These are phyloP conservation scores for Rutstroemia sp. DNA, from an alignment of 2,329 filamentous ascomycete genomes.

Conservation along the genomic window DNA sequence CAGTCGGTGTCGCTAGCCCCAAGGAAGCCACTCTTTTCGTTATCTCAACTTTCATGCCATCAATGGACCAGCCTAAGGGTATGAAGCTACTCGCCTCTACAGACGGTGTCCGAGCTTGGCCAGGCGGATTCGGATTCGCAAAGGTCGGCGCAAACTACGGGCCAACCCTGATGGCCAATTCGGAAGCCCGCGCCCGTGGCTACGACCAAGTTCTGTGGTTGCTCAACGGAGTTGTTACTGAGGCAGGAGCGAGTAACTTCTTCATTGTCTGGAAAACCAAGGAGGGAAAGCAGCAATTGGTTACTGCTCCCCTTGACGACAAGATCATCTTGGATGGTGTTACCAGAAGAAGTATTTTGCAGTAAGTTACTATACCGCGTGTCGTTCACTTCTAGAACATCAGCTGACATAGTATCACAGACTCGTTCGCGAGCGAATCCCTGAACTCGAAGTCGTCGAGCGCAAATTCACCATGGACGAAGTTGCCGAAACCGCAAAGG, in stretches of 20 bases:
- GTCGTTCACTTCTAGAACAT: background rate
- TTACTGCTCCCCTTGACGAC: slow-evolving; percentile 78
- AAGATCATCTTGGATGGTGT: slow-evolving; percentile 83
- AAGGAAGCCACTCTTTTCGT: slow-evolving; percentile 84
- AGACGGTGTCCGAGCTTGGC: slow-evolving; percentile 85
- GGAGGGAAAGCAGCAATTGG: slow-evolving; percentile 58
- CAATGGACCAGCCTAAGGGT: slow-evolving; percentile 45
- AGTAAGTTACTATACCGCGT: slow-evolving; percentile 45
- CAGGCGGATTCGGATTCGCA: slow-evolving; percentile 83
- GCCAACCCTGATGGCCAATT: slow-evolving; percentile 70
- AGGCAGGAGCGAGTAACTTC: slow-evolving; percentile 89
- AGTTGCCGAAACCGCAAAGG: slow-evolving; percentile 60
- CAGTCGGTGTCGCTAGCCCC: slow-evolving; percentile 69
- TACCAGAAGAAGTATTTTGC: slow-evolving; percentile 72
- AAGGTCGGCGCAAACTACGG: slow-evolving; percentile 95
- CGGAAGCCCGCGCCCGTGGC: slow-evolving; percentile 63
- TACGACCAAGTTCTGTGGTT: slow-evolving; percentile 94
- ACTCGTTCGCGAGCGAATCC: slow-evolving; percentile 8
- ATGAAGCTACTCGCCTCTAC: slow-evolving; percentile 72
- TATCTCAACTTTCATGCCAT: slow-evolving; percentile 58
- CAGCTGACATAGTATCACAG: background rate
- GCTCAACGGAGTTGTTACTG: slow-evolving; percentile 75
- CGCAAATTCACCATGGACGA: slow-evolving; percentile 76
- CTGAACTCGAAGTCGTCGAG: slow-evolving; percentile 63
- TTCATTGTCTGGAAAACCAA: slow-evolving; percentile 72